phyloP scores from a whole-genome alignment of 345 rosid genomes.

The Hibiscus trionum region DNA sequence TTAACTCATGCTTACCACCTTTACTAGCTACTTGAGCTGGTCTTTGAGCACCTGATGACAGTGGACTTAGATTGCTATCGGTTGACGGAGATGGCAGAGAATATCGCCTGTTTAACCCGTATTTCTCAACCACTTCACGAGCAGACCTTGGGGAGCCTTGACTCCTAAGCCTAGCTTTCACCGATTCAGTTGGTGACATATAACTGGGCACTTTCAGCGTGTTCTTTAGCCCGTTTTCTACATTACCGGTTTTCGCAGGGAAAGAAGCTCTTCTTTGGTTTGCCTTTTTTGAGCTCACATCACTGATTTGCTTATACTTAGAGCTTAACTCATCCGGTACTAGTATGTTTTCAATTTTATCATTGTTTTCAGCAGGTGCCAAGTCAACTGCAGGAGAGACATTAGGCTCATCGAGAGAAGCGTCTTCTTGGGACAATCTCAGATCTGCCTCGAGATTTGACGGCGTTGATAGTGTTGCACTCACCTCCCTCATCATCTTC shows the following conservation, averaged over 20 bases:
- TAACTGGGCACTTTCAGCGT: constrained; percentile 64
- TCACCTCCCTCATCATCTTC: constrained; percentile 22
- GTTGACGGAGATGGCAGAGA: constrained; percentile 57
- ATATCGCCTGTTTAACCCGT: constrained; percentile 48
- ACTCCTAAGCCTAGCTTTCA: constrained; percentile 67
- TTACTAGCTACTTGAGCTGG: constrained; percentile 36
- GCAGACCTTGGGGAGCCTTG: constrained; percentile 56
- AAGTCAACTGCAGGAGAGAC: constrained; percentile 17
- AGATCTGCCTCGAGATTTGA: constrained; percentile 20
- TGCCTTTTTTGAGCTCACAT: constrained; percentile 29
- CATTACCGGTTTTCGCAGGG: constrained; percentile 47
- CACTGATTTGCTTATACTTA: constrained; percentile 28
- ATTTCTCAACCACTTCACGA: constrained; percentile 42
- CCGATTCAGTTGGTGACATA: constrained; percentile 86
- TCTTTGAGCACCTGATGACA: constrained; percentile 59
- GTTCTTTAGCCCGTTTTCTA: constrained; percentile 43
- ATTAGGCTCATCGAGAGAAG: constrained; percentile 20
- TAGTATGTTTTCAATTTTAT: constrained; percentile 27
- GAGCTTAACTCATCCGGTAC: constrained; percentile 26
- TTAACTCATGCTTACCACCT: constrained; percentile 39
- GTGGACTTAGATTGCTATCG: constrained; percentile 41
- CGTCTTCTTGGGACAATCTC: constrained; percentile 16
- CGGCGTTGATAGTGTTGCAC: constrained; percentile 19
- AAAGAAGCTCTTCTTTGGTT: constrained; percentile 61
- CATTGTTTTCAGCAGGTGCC: constrained; percentile 23